Evolutionary conservation across 345 rosid species (phyloP).

Genomic region (Jatropha curcas): DNA sequence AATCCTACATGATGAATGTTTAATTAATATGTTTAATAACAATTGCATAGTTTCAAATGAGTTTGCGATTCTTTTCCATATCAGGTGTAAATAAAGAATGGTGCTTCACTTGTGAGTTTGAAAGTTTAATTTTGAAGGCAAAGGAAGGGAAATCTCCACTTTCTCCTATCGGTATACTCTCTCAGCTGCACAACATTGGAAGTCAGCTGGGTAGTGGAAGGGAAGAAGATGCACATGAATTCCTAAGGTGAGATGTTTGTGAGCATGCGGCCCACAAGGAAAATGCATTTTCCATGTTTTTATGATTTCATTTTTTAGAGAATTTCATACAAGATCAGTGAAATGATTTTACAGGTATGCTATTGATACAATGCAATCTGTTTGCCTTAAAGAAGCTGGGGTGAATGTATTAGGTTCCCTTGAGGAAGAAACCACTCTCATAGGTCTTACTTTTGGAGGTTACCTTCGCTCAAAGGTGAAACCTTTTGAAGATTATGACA

Average conservation of each 20-base stretch:
- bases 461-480: constrained; percentile 91
- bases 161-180: constrained; percentile 68
- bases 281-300: constrained; percentile 6
- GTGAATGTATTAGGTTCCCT: constrained; percentile 36
- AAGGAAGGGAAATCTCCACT: constrained; percentile 68
- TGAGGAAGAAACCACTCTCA: constrained; percentile 79
- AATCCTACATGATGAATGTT: constrained; percentile 19
- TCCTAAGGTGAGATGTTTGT: constrained; percentile 60
- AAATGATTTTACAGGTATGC: constrained; percentile 58
- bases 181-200: constrained; percentile 68
- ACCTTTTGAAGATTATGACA: not conserved
- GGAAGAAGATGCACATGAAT: constrained; percentile 99
- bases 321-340: constrained; percentile 13
- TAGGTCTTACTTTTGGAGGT: constrained; percentile 94
- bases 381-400: constrained; percentile 67
- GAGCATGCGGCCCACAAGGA: too few species aligned
- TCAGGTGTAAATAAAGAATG: constrained; percentile 74
- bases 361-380: constrained; percentile 90
- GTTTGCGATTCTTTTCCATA: constrained; percentile 15
- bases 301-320: not conserved
- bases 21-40: constrained; percentile 8
- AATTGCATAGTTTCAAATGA: constrained; percentile 14
- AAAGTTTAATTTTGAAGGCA: constrained; percentile 66
- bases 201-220: constrained; percentile 79
- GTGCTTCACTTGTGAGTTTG: constrained; percentile 95